Evolutionary conservation across 139 green algal genomes (phyloP), one percentile per base, ranked within the genome.

Genomic region (Medakamo hakoo): DNA sequence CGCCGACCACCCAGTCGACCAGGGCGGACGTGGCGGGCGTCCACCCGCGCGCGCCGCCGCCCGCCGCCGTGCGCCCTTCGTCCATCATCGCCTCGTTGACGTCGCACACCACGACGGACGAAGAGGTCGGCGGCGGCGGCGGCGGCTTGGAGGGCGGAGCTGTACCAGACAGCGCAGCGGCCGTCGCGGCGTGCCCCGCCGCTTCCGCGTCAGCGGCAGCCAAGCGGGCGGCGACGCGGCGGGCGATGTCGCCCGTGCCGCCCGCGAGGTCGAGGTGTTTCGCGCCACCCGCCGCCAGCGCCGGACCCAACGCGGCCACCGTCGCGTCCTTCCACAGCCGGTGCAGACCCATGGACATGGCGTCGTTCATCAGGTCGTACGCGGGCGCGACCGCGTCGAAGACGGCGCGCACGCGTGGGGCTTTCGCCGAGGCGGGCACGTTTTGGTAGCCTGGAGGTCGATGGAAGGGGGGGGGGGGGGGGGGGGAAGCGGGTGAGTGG

Each of bases 301-400:
- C 71, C 29, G n/a, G n/a, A n/a, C n/a, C n/a, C n/a, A n/a, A n/a
- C n/a, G n/a, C n/a, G n/a, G n/a, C n/a, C n/a, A n/a, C n/a, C n/a
- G n/a, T n/a, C n/a, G n/a, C n/a, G n/a, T n/a, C n/a, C 67, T 99
- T 99, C 93, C 93, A 99, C 25, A 95, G 59, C 1, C 93, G 74
- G 70, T 99, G 93, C 71, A 98, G 40, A 23, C 92, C 92, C 2
- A 71, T 86, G 63, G 86, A 96, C 93, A 99, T 99, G 16, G 97
- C 68, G 75, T 99, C 93, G 62, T 99, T 99, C 93, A 99, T 99
- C 3, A 94, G 60, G 65, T 99, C 93, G 49, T 99, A 99, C 5
- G 72, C 86, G 4, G 68, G 65, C 0, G 93, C 90, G 32, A 99
- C 93, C 52, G 64, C 88, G 60, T 71, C 77, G 68, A 99, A 99